Percentiles rank a stretch among this genome's conserved stretches.
Conservation (phyloP, 192 early-diverging fungal species). For the Mortierella claussenii region DNA sequence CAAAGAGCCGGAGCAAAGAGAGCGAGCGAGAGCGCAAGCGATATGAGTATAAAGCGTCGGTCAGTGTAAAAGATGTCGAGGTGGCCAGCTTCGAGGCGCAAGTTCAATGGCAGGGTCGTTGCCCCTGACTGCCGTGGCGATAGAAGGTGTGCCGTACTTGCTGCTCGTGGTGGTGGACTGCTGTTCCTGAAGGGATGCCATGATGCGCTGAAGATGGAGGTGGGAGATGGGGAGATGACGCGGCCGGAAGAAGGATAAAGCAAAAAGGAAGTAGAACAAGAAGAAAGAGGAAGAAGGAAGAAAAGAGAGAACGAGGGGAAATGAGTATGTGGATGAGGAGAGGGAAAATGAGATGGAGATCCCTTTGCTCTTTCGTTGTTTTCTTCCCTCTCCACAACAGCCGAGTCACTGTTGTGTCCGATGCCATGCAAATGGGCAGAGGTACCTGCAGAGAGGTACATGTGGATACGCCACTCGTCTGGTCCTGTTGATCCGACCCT, state of each 20-base stretch:
- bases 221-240: not conserved
- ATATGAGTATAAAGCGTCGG: not conserved
- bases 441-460: too few species aligned
- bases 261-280: not conserved
- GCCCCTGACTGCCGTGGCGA: too few species aligned
- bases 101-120: too few species aligned
- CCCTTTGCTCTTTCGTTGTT: not conserved
- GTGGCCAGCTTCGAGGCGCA: too few species aligned
- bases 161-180: too few species aligned
- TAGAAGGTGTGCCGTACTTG: too few species aligned
- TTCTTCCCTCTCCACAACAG: not conserved
- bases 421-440: too few species aligned
- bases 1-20: constrained; percentile 21
- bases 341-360: not conserved
- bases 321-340: not conserved
- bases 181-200: too few species aligned
- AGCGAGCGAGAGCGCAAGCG: not conserved
- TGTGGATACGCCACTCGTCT: too few species aligned
- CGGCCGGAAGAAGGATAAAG: not conserved
- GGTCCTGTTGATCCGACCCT: too few species aligned
- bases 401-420: not conserved
- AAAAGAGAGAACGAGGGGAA: not conserved
- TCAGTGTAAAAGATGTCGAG: too few species aligned
- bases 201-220: not conserved
- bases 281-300: not conserved